Base-by-base conservation (phyloP, 495 filamentous ascomycete genomes). In the Podospora australis region DNA sequence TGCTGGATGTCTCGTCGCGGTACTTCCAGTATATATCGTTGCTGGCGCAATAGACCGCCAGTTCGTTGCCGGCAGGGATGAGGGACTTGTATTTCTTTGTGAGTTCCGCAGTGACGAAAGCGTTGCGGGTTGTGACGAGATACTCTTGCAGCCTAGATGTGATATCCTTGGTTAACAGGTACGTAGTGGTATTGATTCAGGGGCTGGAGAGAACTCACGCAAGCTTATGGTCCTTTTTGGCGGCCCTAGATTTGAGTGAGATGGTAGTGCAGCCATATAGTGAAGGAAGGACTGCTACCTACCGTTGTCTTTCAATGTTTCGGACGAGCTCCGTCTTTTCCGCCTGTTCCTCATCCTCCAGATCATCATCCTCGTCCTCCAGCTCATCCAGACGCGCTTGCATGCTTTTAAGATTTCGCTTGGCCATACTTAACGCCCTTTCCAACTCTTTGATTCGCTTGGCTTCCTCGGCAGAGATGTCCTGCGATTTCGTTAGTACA, bases 31-130 rank as follows among this genome's bases (percentile, higher is more conserved):
- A 69, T 4, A 59, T 40, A 0, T 26, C 43, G 40, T 70, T 72
- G 54, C 67, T 67, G 23, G 58, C 61, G 34, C 68, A 70, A 28
- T 70, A 70, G 2, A 67, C 60, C 3, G 52, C 54, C 39, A 68
- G 48, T n/a, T 36, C 34, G 5, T 26, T 20, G 35, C 46, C 52
- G 10, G 17, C 49, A 3, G 50, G 49, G n/a, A 63, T 28, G 19
- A 48, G 32, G 22, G 43, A 22, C n/a, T 28, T 21, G 48, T 72
- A 70, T 2, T 38, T 14, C 6, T 38, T 26, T 2, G 25, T 17
- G 22, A 72, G 58, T 11, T 54, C 16, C 17, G 34, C 22, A 6
- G 29, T 50, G 45, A 72, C 59, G 3, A 48, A 34, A 8, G 13
- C 20, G 50, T 72, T 72, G 3, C 69, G 60, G 7, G 54, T 56